phyloP scores from a whole-genome alignment of 441 rosid species.

The Erodium chrysanthum region DNA sequence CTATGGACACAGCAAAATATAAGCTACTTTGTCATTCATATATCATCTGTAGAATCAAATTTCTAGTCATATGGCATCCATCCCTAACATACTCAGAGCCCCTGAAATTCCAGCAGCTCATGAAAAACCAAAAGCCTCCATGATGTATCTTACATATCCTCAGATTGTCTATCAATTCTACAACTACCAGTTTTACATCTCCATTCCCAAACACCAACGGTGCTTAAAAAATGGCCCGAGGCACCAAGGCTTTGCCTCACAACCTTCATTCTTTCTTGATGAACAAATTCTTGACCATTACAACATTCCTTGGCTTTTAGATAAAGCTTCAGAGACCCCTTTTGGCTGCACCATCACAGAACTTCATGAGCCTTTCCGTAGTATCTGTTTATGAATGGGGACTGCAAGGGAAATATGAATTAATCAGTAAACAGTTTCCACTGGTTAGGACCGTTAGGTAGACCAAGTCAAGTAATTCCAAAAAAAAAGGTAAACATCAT shows the following conservation, averaged over 20 bases:
- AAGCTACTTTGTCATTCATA: neutral
- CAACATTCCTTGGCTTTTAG: neutral
- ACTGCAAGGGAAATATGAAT: slow-evolving; percentile 32
- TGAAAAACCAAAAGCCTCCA: slow-evolving; percentile 18
- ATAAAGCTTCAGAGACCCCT: neutral
- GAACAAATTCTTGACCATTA: neutral
- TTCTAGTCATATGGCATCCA: neutral
- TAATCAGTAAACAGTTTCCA: too few relatives aligned
- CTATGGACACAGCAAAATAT: too few relatives aligned
- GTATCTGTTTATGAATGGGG: slow-evolving; percentile 58
- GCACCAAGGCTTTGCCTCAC: neutral
- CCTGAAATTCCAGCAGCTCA: slow-evolving; percentile 17
- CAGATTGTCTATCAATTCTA: slow-evolving; percentile 11
- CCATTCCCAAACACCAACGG: slow-evolving; percentile 14
- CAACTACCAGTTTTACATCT: slow-evolving; percentile 18
- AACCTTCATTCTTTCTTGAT: neutral
- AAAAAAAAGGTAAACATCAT: too few relatives aligned
- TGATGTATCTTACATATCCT: slow-evolving; percentile 23
- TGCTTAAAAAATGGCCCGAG: slow-evolving; percentile 8
- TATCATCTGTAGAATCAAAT: neutral
- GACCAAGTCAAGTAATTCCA: too few relatives aligned
- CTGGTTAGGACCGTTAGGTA: too few relatives aligned
- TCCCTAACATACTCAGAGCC: slow-evolving; percentile 1
- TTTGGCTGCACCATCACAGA: slow-evolving; percentile 25
- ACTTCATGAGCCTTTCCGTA: slow-evolving; percentile 64